Base-by-base conservation (phyloP, 192 early-diverging fungal species). In the Coemansia biformis region DNA sequence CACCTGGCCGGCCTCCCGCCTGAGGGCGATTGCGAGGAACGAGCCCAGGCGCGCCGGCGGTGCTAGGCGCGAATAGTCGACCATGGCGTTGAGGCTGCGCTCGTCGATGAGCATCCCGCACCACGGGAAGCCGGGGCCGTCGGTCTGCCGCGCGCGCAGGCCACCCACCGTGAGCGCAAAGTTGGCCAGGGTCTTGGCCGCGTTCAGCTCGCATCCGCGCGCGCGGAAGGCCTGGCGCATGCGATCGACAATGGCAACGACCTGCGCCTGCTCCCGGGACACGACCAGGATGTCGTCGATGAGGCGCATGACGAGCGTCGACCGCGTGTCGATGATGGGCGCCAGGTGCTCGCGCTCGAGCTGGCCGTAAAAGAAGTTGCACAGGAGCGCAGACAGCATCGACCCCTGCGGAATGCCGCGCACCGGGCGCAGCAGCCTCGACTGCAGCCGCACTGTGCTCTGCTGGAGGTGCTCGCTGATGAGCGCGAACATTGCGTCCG, bases 371-470 rank as follows among this genome's bases (percentile, higher is more conserved):
- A 86, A 88, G 38, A 92, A 76, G 56, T 83, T 89, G 86, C 93
- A 97, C 41, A 97, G 78, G 5, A 92, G 39, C 28, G 85, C 77
- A 0, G 93, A 97, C 16, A 97, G 57, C 17, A 85, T 66, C 4
- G 91, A 94, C 0, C 93, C 93, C 59, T 97, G 93, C 2, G 93
- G 93, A 24, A 97, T 92, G 5, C 93, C 93, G 1, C 72, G 57
- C 0, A 67, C 57, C 53, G 93, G 91, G 28, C 66, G 70, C 62
- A 84, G 89, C 49, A 82, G 77, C 28, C 69, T 43, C 17, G 63
- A 64, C 2, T 80, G 80, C 41, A 84, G 70, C 66, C 78, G 63
- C 17, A 92, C 78, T 19, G 84, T 57, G 51, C 89, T 89, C 31
- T 80, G 64, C 5, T 54, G 59, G 21, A 92, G 57, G 50, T 92